Evolutionary conservation across 75 land plant species (phyloP), one percentile per base, ranked within the genome.

Genomic region (Picea sitchensis): DNA sequence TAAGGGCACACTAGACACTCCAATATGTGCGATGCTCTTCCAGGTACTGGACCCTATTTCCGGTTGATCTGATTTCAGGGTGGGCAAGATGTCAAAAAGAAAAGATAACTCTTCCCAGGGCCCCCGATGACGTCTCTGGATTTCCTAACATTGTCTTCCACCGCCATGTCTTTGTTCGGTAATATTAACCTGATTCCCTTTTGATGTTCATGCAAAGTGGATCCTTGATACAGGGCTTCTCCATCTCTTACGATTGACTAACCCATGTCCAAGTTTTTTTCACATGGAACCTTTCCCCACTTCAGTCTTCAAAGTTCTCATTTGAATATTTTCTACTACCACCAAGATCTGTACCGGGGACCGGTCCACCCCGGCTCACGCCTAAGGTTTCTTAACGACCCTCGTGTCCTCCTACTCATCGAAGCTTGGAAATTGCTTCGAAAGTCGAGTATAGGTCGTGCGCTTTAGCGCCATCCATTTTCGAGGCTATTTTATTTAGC

Each of bases 261-360:
- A 61, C 62, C 62, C 62, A 61, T 61, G 62, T 61, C 17, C 62
- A 61, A 61, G 2, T 61, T 0, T 2, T 61, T 0, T 61, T 61
- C 62, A 61, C 62, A 61, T 61, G 62, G 62, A 61, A 61, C 62
- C 62, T 4, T 61, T 61, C 17, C n/a, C n/a, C 62, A 61, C 62
- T 17, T 61, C n/a, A 61, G 4, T 61, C 62, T 61, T 61, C n/a
- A 61, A 61, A 61, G 4, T 61, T 61, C 4, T 61, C 62, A 61
- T 61, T 61, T 61, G 62, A 61, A 61, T 61, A 61, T 61, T 61
- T 61, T 1, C 62, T 61, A 61, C 62, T 61, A 61, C 62, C 62
- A 61, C 62, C 62, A 61, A 61, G 62, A 61, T 61, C 13, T 61
- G 0, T 7, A 61, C n/a, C 3, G 12, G 9, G 4, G n/a, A 3